Percentiles rank a stretch among this genome's conserved stretches.
phyloP scores from a whole-genome alignment of 768 basidiomycete genomes.

The Xerocomellus amylosporus region DNA sequence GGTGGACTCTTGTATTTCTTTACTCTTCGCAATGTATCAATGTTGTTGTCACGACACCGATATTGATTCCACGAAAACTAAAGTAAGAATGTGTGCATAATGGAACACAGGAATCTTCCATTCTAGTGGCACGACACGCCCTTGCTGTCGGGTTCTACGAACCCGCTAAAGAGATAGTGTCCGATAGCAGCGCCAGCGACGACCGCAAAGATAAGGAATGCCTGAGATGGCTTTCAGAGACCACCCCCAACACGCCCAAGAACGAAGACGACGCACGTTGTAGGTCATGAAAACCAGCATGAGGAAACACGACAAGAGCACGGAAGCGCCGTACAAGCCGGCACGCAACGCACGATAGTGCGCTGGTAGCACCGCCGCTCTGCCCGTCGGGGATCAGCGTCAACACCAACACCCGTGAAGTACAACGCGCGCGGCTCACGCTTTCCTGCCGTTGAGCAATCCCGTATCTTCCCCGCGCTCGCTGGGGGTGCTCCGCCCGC shows the following conservation, averaged over 20 bases:
- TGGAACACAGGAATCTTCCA: neutral
- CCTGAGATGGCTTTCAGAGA: slow-evolving; percentile 41
- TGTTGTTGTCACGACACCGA: neutral
- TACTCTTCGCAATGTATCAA: neutral
- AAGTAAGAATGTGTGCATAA: neutral
- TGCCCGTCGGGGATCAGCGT: neutral
- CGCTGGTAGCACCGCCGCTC: neutral
- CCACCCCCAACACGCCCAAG: neutral
- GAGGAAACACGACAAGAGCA: slow-evolving; percentile 83
- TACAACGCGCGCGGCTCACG: slow-evolving; percentile 32
- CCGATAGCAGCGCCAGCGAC: slow-evolving; percentile 81
- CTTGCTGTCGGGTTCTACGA: slow-evolving; percentile 64
- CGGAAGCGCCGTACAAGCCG: slow-evolving; percentile 65
- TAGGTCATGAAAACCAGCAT: slow-evolving; percentile 98
- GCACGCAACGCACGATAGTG: slow-evolving; percentile 58
- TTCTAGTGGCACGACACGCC: slow-evolving; percentile 78
- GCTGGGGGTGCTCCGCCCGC: slow-evolving; percentile 39
- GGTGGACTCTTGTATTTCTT: slow-evolving; percentile 12
- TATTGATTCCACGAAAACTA: neutral
- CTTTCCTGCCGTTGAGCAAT: slow-evolving; percentile 47
- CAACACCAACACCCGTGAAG: no score
- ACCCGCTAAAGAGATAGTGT: slow-evolving; percentile 71
- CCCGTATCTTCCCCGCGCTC: slow-evolving; percentile 50
- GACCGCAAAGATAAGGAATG: slow-evolving; percentile 80
- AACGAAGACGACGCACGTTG: slow-evolving; percentile 56